Percentiles rank a stretch among this genome's conserved stretches.
These are phyloP conservation scores for Rhodotorula sp. DNA, from an alignment of 1,284 basidiomycete genomes.

Conservation along the genomic window DNA sequence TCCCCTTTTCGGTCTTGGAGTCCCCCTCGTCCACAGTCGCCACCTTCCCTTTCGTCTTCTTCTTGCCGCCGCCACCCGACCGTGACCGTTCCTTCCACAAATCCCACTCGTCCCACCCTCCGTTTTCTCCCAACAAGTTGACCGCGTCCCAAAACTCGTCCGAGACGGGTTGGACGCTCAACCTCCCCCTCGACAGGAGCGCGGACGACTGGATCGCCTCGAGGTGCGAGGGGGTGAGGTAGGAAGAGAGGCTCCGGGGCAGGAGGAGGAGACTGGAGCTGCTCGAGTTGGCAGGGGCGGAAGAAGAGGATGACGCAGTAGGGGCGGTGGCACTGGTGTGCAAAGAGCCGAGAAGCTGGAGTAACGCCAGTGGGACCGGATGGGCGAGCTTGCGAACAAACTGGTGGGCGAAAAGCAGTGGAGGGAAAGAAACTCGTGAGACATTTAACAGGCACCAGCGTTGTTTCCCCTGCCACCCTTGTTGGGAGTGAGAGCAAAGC, in stretches of 20 bases:
- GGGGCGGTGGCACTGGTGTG: no score
- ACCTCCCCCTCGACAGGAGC: constrained; percentile 74
- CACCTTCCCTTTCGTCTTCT: background rate
- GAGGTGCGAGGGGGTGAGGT: constrained; percentile 47
- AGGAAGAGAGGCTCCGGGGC: constrained; percentile 57
- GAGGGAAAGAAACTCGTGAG: no score
- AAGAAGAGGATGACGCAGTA: constrained; percentile 53
- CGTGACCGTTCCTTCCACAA: background rate
- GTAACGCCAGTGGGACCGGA: constrained; percentile 74
- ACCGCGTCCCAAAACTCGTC: constrained; percentile 69
- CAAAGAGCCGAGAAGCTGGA: constrained; percentile 62
- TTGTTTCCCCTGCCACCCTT: no score
- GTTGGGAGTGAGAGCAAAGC: background rate
- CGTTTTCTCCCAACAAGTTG: constrained; percentile 63
- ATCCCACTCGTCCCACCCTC: constrained; percentile 54
- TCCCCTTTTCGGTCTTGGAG: background rate
- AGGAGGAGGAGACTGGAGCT: constrained; percentile 62
- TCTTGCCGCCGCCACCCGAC: background rate
- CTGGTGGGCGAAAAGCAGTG: constrained; percentile 60
- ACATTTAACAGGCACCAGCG: no score
- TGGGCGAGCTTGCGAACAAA: constrained; percentile 57
- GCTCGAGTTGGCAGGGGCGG: constrained; percentile 58
- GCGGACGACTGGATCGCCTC: constrained; percentile 65
- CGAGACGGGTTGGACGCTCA: constrained; percentile 81
- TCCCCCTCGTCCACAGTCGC: background rate